Percentiles rank a stretch among this genome's conserved stretches.
phyloP scores from a whole-genome alignment of 1,139 yeast species.

The Protomyces inundatus region DNA sequence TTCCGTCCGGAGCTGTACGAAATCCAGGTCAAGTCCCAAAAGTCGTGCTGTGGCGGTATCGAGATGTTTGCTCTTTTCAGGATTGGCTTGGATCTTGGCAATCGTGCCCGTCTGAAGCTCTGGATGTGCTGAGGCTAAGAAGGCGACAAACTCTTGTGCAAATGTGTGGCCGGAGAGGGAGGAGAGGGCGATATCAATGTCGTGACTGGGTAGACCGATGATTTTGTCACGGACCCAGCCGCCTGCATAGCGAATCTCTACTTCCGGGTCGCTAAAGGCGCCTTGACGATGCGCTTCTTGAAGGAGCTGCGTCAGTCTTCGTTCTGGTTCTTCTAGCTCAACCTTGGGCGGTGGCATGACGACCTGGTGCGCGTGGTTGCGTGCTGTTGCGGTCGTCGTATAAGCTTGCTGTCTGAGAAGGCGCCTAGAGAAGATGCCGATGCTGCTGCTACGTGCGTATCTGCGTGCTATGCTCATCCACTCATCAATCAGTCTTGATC shows the following conservation, averaged over 20 bases:
- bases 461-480: too few relatives aligned
- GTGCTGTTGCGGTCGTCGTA: too few relatives aligned
- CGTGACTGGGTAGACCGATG: slow-evolving; percentile 72
- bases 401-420: too few relatives aligned
- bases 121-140: slow-evolving; percentile 10
- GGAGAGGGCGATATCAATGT: slow-evolving; percentile 86
- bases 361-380: too few relatives aligned
- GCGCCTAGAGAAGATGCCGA: too few relatives aligned
- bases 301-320: slow-evolving; percentile 1
- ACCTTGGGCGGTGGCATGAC: too few relatives aligned
- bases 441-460: too few relatives aligned
- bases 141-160: slow-evolving; percentile 63
- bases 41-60: slow-evolving; percentile 93
- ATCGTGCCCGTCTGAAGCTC: slow-evolving; percentile 45
- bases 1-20: slow-evolving; percentile 85
- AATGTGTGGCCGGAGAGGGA: slow-evolving; percentile 78
- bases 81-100: slow-evolving; percentile 84
- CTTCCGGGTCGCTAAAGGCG: slow-evolving; percentile 4
- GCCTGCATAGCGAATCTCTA: slow-evolving; percentile 72
- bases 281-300: background rate
- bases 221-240: slow-evolving; percentile 99
- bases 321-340: background rate
- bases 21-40: slow-evolving; percentile 77
- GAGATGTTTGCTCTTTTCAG: slow-evolving; percentile 89
- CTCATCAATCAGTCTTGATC: too few relatives aligned